Base-by-base conservation (phyloP, 257 asterid genomes). In the Solanum neorickii region DNA sequence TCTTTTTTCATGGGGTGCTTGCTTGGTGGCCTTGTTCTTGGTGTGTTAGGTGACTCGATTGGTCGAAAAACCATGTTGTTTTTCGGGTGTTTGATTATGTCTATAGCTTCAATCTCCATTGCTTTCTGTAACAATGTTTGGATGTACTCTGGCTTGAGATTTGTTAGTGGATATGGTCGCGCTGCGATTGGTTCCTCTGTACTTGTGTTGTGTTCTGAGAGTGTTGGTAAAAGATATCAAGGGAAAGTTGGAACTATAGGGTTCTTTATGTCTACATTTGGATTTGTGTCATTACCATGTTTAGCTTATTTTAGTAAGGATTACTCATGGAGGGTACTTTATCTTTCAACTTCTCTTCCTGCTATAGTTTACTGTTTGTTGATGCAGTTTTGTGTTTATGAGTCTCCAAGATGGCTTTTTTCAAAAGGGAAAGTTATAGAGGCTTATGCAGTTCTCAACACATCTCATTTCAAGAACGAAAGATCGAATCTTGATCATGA, bases 321-420 rank as follows among this genome's bases (percentile, higher is more conserved):
- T 12, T 87, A 74, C 33, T 92, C 95, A 2, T 93, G 96, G 95
- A 89, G 94, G 86, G 77, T 49, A 1, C 87, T 93, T 4, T 94
- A 94, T 85, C 84, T 94, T 33, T 73, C 31, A 35, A 93, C 92
- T 11, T 90, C 90, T 23, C 18, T 87, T 21, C 94, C 95, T 0
- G 88, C 78, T 5, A 25, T 88, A 18, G 8, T 89, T 15, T 93
- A 94, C 82, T 87, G 93, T 21, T 8, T 93, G 1, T 29, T 91
- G n/a, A 60, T 94, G 15, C 88, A 90, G 18, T 88, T 90, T 46
- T 84, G 84, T 29, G 92, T 86, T 33, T 59, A 68, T 7, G 96
- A 94, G 31, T 92, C 96, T 4, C 95, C 94, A 49, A 87, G 86
- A 84, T 93, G 96, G 94, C 92, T 90, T 18, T 88, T 91, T 5